These are phyloP conservation scores for Russula dissimulans DNA, from an alignment of 768 basidiomycete genomes.

Conservation along the genomic window DNA sequence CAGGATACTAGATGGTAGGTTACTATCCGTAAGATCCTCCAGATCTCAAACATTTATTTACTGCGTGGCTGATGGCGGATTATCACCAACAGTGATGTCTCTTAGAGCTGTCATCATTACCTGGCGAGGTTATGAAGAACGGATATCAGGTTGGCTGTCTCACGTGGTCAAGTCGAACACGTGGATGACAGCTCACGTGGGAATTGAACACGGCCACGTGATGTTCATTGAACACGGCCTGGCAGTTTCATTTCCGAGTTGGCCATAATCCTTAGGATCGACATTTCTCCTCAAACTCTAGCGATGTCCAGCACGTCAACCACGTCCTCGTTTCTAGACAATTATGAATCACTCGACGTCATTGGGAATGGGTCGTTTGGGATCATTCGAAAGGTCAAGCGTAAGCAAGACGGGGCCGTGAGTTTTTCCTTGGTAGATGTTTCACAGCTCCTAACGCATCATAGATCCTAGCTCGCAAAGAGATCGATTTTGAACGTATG, in stretches of 20 bases:
- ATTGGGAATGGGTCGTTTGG: constrained; percentile 98
- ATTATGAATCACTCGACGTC: constrained; percentile 81
- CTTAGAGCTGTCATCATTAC: no score
- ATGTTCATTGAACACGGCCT: background rate
- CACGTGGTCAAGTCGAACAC: no score
- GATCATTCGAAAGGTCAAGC: constrained; percentile 87
- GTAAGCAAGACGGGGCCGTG: constrained; percentile 77
- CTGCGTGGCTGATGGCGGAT: no score
- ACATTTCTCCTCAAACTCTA: background rate
- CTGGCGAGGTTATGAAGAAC: no score
- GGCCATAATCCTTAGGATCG: background rate
- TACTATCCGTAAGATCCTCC: no score
- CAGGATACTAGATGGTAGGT: no score
- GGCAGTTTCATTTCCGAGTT: background rate
- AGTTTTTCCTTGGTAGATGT: constrained; percentile 26
- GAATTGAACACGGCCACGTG: constrained; percentile 16
- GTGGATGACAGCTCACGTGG: background rate
- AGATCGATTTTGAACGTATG: constrained; percentile 97
- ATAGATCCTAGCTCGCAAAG: constrained; percentile 82
- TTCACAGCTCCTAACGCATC: constrained; percentile 1
- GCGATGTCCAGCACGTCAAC: constrained; percentile 19
- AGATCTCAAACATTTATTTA: no score
- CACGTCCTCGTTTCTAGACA: constrained; percentile 45
- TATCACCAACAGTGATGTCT: no score
- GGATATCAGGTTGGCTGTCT: no score